A percentile compares a stretch with the other conserved stretches of the same genome.
Evolutionary conservation across 164 flowering plant species (phyloP).

Genomic region (Santalum album): DNA sequence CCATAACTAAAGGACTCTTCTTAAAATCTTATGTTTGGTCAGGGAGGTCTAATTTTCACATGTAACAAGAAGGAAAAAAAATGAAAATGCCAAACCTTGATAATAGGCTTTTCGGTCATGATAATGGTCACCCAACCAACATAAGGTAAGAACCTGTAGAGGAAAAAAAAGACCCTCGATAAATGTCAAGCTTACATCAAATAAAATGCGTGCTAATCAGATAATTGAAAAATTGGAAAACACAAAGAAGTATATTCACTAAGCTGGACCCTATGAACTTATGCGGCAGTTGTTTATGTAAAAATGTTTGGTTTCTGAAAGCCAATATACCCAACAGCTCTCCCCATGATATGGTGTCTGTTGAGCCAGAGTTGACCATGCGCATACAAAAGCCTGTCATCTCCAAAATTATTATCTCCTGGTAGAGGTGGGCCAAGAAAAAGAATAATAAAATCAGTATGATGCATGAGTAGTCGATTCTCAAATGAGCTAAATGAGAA

Average conservation of each 20-base stretch:
- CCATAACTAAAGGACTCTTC: background rate
- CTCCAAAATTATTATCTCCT: conserved; percentile 65
- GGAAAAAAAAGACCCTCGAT: no score
- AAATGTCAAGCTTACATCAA: no score
- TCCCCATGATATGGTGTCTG: conserved; percentile 64
- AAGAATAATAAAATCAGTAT: background rate
- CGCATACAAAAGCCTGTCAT: conserved; percentile 62
- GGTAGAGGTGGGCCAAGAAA: conserved; percentile 1
- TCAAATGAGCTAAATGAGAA: background rate
- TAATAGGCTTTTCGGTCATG: conserved; percentile 59
- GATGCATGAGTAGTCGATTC: background rate
- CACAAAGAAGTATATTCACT: no score
- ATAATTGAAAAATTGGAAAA: no score
- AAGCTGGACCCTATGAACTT: no score
- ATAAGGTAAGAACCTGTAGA: conserved; percentile 54
- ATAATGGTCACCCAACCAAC: conserved; percentile 68
- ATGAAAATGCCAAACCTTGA: conserved; percentile 36
- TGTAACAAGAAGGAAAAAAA: background rate
- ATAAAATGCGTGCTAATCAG: no score
- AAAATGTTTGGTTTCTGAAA: background rate
- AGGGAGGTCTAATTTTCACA: background rate
- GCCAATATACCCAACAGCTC: conserved; percentile 57
- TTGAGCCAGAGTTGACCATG: conserved; percentile 73
- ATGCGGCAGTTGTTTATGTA: no score
- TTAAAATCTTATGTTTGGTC: background rate